phyloP scores from a whole-genome alignment of 2,329 filamentous ascomycete genomes.

The Sclerotinia glacialis region DNA sequence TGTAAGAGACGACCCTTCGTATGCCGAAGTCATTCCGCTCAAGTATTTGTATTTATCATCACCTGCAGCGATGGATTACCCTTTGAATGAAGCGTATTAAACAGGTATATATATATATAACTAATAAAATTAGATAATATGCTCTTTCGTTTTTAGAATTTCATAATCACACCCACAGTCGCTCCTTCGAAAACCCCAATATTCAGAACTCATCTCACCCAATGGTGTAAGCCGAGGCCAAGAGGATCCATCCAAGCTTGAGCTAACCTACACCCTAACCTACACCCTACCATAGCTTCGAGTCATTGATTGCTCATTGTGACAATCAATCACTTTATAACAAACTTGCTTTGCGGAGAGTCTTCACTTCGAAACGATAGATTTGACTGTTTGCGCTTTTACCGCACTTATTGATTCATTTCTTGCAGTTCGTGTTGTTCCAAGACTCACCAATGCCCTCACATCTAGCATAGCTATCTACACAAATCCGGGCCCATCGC shows the following conservation, averaged over 20 bases:
- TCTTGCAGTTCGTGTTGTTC: not conserved
- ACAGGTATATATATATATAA: not conserved
- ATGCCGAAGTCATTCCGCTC: not conserved
- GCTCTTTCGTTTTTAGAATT: not conserved
- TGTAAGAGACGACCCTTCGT: not conserved
- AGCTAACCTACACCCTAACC: conserved; percentile 7
- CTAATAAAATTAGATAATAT: too few relatives aligned
- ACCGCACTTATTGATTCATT: not conserved
- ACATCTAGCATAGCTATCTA: not conserved
- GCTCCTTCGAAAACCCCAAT: too few relatives aligned
- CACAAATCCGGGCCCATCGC: not conserved
- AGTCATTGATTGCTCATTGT: not conserved
- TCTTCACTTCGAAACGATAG: not conserved
- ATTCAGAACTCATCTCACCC: not conserved
- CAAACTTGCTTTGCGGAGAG: not conserved
- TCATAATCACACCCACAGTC: too few relatives aligned
- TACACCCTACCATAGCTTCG: not conserved
- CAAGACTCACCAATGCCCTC: conserved; percentile 1
- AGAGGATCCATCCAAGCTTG: conserved; percentile 5
- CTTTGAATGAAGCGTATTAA: not conserved
- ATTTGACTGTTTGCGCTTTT: not conserved
- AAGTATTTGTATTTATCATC: not conserved
- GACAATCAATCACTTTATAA: not conserved
- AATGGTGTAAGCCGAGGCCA: conserved; percentile 17
- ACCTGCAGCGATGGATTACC: not conserved